Conservation (phyloP, 768 basidiomycete genomes). For the Fomitopsis serialis region DNA sequence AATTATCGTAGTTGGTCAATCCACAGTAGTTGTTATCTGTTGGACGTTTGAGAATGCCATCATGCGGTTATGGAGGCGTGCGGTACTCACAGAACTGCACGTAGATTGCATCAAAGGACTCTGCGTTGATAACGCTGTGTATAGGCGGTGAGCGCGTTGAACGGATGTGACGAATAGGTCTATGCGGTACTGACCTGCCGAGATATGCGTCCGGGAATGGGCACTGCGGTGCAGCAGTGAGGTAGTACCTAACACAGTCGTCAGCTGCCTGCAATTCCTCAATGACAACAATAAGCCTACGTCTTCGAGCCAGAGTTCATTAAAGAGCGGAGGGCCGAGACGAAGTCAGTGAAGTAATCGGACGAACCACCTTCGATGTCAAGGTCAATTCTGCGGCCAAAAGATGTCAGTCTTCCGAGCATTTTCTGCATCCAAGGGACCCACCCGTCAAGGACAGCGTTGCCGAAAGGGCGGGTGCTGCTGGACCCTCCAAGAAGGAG, state of each 20-base stretch:
- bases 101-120: conserved; percentile 67
- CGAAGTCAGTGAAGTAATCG: conserved; percentile 24
- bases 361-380: conserved; percentile 67
- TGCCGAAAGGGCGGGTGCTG: conserved; percentile 63
- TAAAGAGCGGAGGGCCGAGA: conserved; percentile 50
- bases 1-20: conserved; percentile 39
- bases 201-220: conserved; percentile 65
- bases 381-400: conserved; percentile 43
- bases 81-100: conserved; percentile 56
- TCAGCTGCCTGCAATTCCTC: neutral
- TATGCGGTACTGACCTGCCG: conserved; percentile 24
- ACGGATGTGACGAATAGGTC: neutral
- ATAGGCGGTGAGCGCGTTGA: neutral
- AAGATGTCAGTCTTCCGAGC: neutral
- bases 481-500: conserved; percentile 63
- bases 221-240: conserved; percentile 64
- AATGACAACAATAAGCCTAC: conserved; percentile 24
- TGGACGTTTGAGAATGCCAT: neutral
- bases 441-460: conserved; percentile 68
- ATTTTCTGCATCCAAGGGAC: neutral
- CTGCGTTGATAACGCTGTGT: conserved; percentile 47
- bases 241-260: conserved; percentile 44
- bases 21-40: conserved; percentile 56
- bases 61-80: neutral
- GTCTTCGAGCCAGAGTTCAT: conserved; percentile 46